These are phyloP conservation scores for Aschersonia sp. DNA, from an alignment of 2,329 filamentous ascomycete genomes.

Conservation along the genomic window DNA sequence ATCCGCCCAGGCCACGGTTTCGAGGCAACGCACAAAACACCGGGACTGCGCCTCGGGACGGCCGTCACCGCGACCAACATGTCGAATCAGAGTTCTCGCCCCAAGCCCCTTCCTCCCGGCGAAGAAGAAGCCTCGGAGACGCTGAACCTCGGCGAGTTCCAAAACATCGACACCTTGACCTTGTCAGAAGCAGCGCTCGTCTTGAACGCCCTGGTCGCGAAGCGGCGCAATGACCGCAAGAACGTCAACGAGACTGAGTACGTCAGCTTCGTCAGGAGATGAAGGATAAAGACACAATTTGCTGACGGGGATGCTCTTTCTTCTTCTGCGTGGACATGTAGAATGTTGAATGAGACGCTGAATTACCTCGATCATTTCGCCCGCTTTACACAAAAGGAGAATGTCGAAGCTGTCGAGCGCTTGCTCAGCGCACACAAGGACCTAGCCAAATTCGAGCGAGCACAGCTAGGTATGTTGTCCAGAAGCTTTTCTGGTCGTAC, in stretches of 20 bases:
- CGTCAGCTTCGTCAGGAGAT: slow-evolving; percentile 15
- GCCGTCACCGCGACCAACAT: slow-evolving; percentile 5
- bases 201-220: slow-evolving; percentile 75
- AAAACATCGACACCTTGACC: slow-evolving; percentile 80
- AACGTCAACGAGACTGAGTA: slow-evolving; percentile 77
- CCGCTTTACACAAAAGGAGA: slow-evolving; percentile 89
- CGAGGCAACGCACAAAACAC: no score
- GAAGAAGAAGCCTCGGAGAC: slow-evolving; percentile 78
- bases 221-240: slow-evolving; percentile 65
- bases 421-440: slow-evolving; percentile 66
- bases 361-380: slow-evolving; percentile 92
- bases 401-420: slow-evolving; percentile 85
- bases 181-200: slow-evolving; percentile 85
- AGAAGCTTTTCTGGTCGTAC: not conserved
- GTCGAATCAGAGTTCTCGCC: slow-evolving; percentile 37
- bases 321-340: slow-evolving; percentile 13
- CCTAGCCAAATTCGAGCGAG: slow-evolving; percentile 84
- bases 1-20: no score
- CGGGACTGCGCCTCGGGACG: no score
- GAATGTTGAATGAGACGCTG: slow-evolving; percentile 73
- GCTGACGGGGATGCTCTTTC: slow-evolving; percentile 4
- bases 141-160: slow-evolving; percentile 85
- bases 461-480: slow-evolving; percentile 57
- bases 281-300: not conserved
- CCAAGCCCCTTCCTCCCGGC: slow-evolving; percentile 53